Evolutionary conservation across 805 yeast genomes (phyloP).

Genomic region (Candida broadrunensis): DNA sequence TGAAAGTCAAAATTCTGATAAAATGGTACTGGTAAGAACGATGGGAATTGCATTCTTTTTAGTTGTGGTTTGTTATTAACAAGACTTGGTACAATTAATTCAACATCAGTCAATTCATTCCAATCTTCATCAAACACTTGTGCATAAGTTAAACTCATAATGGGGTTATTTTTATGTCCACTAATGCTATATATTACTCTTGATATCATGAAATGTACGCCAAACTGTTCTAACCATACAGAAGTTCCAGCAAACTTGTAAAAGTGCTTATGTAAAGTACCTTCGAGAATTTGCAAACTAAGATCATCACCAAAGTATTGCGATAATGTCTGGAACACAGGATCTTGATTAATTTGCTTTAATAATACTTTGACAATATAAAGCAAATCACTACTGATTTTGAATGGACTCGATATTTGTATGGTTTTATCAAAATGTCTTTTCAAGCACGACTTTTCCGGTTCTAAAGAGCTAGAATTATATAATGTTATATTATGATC

Average conservation of each 20-base stretch:
- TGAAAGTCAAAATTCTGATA: constrained; percentile 1
- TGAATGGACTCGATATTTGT: no score
- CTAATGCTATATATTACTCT: constrained; percentile 34
- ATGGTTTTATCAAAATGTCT: no score
- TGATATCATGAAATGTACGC: constrained; percentile 45
- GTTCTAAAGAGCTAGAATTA: no score
- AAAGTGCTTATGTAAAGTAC: constrained; percentile 17
- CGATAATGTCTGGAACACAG: background rate
- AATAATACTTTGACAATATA: background rate
- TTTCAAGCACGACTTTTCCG: no score
- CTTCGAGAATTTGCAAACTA: background rate
- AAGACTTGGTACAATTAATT: constrained; percentile 16
- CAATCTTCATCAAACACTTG: constrained; percentile 44
- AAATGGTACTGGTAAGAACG: constrained; percentile 13
- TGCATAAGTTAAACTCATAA: constrained; percentile 38
- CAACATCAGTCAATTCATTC: constrained; percentile 33
- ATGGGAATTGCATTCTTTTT: constrained; percentile 8
- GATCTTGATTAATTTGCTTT: background rate
- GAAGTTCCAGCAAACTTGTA: constrained; percentile 47
- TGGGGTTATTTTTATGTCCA: constrained; percentile 26
- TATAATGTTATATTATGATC: no score
- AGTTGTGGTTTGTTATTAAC: constrained; percentile 2
- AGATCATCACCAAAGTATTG: background rate
- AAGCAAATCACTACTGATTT: no score
- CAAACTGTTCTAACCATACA: constrained; percentile 50